Percentiles rank a stretch among this genome's conserved stretches.
Evolutionary conservation across 176 grass and related monocot species (phyloP).

Genomic region (Carex littledalei): DNA sequence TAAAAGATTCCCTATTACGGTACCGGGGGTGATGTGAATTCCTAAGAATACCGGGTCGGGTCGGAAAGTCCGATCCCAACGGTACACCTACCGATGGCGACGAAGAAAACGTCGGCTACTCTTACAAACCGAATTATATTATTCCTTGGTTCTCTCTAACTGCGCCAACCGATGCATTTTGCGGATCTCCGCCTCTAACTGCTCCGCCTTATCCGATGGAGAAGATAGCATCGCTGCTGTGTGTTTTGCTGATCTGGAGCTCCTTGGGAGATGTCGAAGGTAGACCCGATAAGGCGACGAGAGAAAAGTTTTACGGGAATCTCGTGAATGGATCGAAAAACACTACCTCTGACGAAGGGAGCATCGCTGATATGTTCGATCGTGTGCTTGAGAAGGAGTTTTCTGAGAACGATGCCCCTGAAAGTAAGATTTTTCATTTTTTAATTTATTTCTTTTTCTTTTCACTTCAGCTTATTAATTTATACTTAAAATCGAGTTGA

Average conservation of each 20-base stretch:
- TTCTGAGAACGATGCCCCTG: constrained; percentile 69
- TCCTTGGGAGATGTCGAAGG: constrained; percentile 13
- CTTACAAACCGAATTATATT: background rate
- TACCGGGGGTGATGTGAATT: no score
- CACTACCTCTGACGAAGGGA: constrained; percentile 59
- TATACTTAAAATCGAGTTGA: background rate
- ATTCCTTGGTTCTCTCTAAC: background rate
- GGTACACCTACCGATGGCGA: constrained; percentile 31
- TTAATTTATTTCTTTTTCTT: background rate
- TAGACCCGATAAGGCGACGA: constrained; percentile 81
- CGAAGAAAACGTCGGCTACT: background rate
- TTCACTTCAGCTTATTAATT: background rate
- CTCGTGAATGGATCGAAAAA: constrained; percentile 50
- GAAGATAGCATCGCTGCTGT: background rate
- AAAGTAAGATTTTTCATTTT: constrained; percentile 39
- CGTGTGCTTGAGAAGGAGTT: constrained; percentile 99
- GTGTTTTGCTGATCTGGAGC: background rate
- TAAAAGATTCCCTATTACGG: no score
- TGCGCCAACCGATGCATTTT: background rate
- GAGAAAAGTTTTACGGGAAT: constrained; percentile 84
- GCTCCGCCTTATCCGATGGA: constrained; percentile 39
- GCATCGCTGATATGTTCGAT: constrained; percentile 97
- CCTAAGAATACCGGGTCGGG: background rate
- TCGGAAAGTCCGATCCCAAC: background rate
- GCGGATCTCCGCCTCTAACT: constrained; percentile 1